Evolutionary conservation across 1,139 yeast species (phyloP), one percentile per base, ranked within the genome.

Genomic region (Zhuliangozyma blackwelliae): DNA sequence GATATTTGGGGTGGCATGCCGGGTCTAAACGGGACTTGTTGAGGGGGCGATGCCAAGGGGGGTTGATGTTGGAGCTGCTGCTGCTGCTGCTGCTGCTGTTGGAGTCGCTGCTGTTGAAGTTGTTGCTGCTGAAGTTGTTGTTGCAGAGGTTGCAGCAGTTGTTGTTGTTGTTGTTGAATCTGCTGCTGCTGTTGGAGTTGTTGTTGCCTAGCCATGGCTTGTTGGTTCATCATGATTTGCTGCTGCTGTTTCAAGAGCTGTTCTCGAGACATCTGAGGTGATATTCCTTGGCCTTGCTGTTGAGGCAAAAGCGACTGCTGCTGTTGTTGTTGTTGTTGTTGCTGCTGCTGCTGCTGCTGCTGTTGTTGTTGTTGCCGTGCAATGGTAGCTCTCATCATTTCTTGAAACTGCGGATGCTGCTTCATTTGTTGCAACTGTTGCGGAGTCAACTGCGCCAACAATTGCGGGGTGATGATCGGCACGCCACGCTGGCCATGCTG

Each of bases 351-450:
- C 25, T 43, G 48, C 36, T 38, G 31, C 19, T 41, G 39, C 44
- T 52, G 72, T 40, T 56, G 44, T 43, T 55, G 46, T 50, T 52
- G 74, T 51, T 57, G 78, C 49, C 61, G 49, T 40, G 65, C 72
- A 44, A 61, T 45, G 42, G 63, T 65, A 37, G 59, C 60, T 29
- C 66, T 54, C 54, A 69, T 58, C 37, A 66, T 57, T 28, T 59
- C 65, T 41, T 65, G 72, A 44, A 66, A 68, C 43, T 68, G 75
- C 3, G 75, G 75, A 46, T 73, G 75, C 49, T 55, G 62, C 39
- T 72, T 68, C 47, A 75, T 60, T 41, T 74, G 69, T 43, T 72
- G 73, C 29, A 72, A 63, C 39, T 71, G 75, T 45, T 70, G 72
- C 9, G 75, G 72, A 20, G 68, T 56, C 35, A 68, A 51, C 36